These are phyloP conservation scores for Knoxdaviesia capensis DNA, from an alignment of 2,329 filamentous ascomycete species.

Conservation along the genomic window DNA sequence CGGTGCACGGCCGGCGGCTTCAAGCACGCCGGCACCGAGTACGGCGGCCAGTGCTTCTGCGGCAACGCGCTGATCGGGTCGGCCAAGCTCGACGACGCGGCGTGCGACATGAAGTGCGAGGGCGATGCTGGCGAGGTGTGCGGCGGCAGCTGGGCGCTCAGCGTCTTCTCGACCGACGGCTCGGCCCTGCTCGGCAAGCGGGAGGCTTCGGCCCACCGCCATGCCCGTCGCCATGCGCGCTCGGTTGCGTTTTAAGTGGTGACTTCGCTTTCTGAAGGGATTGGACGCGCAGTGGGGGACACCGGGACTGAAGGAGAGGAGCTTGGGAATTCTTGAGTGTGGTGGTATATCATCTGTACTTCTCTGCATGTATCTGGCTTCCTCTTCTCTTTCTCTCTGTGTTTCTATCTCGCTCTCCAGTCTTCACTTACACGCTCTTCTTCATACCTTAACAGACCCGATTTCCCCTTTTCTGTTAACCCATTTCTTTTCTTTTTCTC, in stretches of 20 bases:
- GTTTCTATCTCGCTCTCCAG: background rate
- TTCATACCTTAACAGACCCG: too few relatives aligned
- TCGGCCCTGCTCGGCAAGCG: too few relatives aligned
- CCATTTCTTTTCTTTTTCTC: too few relatives aligned
- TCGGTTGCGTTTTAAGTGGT: too few relatives aligned
- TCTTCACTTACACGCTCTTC: background rate
- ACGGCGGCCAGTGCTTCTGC: slow-evolving; percentile 25
- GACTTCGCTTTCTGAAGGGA: too few relatives aligned
- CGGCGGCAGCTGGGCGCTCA: slow-evolving; percentile 21
- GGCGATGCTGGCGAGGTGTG: slow-evolving; percentile 22
- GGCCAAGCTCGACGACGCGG: slow-evolving; percentile 11
- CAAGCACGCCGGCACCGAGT: slow-evolving; percentile 27
- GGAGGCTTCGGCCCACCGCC: too few relatives aligned
- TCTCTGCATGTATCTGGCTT: background rate
- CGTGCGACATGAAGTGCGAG: slow-evolving; percentile 30
- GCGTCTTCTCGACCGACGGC: slow-evolving; percentile 12
- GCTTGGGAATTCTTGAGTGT: too few relatives aligned
- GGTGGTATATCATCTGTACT: background rate
- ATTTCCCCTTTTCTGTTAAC: too few relatives aligned
- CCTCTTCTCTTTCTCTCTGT: background rate
- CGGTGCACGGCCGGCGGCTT: slow-evolving; percentile 22
- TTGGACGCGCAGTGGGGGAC: too few relatives aligned
- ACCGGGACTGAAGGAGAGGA: too few relatives aligned
- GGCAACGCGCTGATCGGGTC: slow-evolving; percentile 31
- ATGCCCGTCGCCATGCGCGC: too few relatives aligned